These are phyloP conservation scores for Veloboletus limbatus DNA, from an alignment of 1,284 basidiomycete genomes.

Conservation along the genomic window DNA sequence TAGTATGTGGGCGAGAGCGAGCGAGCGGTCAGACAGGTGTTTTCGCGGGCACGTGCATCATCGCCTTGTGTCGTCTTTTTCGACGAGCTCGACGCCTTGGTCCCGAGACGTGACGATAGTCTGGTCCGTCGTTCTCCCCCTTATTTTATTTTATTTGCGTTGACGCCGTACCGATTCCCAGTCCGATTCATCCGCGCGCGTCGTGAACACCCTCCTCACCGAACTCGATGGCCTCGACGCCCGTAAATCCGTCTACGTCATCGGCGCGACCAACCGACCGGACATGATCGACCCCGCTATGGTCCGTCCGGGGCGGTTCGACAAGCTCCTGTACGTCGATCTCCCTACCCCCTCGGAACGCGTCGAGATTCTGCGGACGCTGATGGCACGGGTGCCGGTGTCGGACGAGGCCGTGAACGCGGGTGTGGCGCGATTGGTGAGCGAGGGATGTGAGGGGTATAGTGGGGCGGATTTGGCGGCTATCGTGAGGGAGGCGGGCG, in stretches of 20 bases:
- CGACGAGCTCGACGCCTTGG: conserved; percentile 95
- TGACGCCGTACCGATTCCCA: conserved; percentile 32
- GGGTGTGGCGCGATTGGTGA: conserved; percentile 48
- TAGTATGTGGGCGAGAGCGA: conserved; percentile 99
- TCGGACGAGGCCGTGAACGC: conserved; percentile 24
- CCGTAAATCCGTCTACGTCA: conserved; percentile 91
- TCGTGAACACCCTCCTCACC: conserved; percentile 96
- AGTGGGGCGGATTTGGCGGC: conserved; percentile 89
- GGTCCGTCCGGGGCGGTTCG: conserved; percentile 93
- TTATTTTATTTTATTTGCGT: too few species aligned
- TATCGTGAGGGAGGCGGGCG: conserved; percentile 87
- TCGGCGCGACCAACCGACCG: conserved; percentile 96
- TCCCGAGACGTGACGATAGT: conserved; percentile 89
- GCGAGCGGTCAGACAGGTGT: conserved; percentile 91
- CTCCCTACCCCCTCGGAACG: conserved; percentile 78
- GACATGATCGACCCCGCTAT: conserved; percentile 99
- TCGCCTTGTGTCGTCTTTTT: conserved; percentile 93
- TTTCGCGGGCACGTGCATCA: conserved; percentile 83
- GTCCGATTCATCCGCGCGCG: conserved; percentile 96
- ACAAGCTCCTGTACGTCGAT: conserved; percentile 97
- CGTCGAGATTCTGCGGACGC: conserved; percentile 80
- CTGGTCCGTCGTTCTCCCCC: conserved; percentile 51
- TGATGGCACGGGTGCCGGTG: conserved; percentile 72
- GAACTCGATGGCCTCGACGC: conserved; percentile 94
- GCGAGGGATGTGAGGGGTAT: conserved; percentile 77